Base-by-base conservation (phyloP, 441 rosid genomes). In the Biscutella laevigata region DNA sequence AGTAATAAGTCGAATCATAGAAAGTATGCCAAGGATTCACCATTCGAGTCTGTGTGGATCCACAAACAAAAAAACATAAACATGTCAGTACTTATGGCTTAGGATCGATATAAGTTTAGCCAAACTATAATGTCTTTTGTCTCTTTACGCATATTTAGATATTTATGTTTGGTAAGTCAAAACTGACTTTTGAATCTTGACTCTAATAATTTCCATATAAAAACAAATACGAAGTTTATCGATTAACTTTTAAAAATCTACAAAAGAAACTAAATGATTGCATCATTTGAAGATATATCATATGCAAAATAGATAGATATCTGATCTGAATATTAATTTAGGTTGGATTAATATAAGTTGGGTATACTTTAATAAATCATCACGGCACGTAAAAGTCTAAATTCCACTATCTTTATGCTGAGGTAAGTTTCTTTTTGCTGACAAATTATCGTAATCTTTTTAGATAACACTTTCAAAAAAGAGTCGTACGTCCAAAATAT, bases 281-380 rank as follows among this genome's bases (percentile, higher is more conserved):
- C 12, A 35, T 34, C 13, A 11, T 45, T 7, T 39, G 25, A 22
- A 29, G 16, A 32, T 39, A 21, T 59, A 40, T 40, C 36, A 11
- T 15, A 24, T 22, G 4, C n/a, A 7, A 24, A 24, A 40, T 16
- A 15, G 61, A 57, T 57, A 43, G 50, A 42, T 35, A 22, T 43
- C 65, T 32, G 59, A 61, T 34, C 20, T 45, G 22, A 38, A 17
- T 42, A 33, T 61, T 61, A 51, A n/a, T n/a, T n/a, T n/a, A n/a
- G 66, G 66, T 34, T 51, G 9, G 52, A 61, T 51, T 51, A 24
- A 11, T 16, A 7, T 53, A 37, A 25, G 46, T 51, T 42, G 45
- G 16, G n/a, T 8, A 22, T 40, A 7, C 30, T 61, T 58, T 6
- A n/a, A 27, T 13, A 42, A 10, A 20, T 21, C 37, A 51, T 33